Base-by-base conservation (phyloP, 2,329 filamentous ascomycete genomes). In the Rhexocercosporidium sp. region DNA sequence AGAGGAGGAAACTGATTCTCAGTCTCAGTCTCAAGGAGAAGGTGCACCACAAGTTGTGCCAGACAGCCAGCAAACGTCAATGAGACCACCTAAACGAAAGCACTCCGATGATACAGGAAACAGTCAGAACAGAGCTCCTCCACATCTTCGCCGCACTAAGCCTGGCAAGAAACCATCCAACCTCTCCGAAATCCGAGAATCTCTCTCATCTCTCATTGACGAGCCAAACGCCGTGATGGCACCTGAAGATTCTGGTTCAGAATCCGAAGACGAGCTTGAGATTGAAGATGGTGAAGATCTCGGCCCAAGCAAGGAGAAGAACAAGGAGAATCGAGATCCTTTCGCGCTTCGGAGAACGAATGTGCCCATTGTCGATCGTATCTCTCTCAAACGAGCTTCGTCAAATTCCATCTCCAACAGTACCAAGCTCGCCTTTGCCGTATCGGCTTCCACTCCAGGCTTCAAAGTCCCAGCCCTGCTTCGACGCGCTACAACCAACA, bases 121-220 rank as follows among this genome's bases (percentile, higher is more conserved):
- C 77, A 76, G 78, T 29, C 75, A 81, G 27, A 83, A 82, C 60
- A 84, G 87, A n/a, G 82, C 85, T 8, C 84, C 87, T 31, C 84
- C 88, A n/a, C 79, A 87, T 69, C 78, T 86, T 59, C 88, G 91
- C 60, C 88, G 91, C 51, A 90, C 87, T 27, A 85, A 84, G 65
- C 76, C 77, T 67, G 84, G 82, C 62, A 88, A 86, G 78, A 93
- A 90, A 73, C 93, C 94, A 0, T 84, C 90, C 5, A 92, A 90
- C 20, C 82, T 97, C 11, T 88, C 89, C 31, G 93, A 97, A 75
- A 91, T 97, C 69, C 89, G 93, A 65, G 88, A 95, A 77, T 93
- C 92, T 0, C 82, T 97, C 7, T 96, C 92, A 4, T 92, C 91
- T 78, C 85, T 97, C 11, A 89, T 97, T 18, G 94, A 97, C 27